These are phyloP conservation scores for Sporothrix globosa DNA, from an alignment of 2,329 filamentous ascomycete species.

Conservation along the genomic window DNA sequence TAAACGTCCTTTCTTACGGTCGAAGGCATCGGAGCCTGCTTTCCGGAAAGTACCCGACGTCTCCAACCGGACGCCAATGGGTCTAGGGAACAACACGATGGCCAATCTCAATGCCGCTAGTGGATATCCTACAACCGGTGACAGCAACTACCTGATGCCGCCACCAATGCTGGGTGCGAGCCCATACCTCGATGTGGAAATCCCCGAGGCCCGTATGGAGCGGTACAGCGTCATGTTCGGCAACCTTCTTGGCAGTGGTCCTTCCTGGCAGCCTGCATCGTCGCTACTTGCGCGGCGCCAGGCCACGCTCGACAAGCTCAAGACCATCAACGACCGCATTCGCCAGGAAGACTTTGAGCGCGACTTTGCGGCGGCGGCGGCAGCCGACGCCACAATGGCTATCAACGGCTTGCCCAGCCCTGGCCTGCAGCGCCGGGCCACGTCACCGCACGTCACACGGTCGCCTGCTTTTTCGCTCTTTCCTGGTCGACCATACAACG, in stretches of 20 bases:
- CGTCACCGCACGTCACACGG: conserved; percentile 52
- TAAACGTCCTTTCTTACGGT: conserved; percentile 33
- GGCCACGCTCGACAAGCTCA: conserved; percentile 61
- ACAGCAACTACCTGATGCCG: conserved; percentile 10
- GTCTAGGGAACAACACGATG: conserved; percentile 15
- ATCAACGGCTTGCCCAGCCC: neutral
- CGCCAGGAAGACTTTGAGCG: conserved; percentile 43
- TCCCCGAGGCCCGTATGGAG: conserved; percentile 79
- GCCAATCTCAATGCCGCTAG: neutral
- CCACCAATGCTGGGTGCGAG: conserved; percentile 33
- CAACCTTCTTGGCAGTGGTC: conserved; percentile 57
- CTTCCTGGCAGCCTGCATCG: conserved; percentile 40
- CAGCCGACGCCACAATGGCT: neutral
- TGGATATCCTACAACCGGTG: neutral
- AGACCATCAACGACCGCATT: conserved; percentile 54
- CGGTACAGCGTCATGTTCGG: conserved; percentile 95
- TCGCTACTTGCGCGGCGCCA: conserved; percentile 61
- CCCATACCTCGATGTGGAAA: conserved; percentile 71
- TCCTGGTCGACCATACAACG: conserved; percentile 44
- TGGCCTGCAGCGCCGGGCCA: conserved; percentile 49
- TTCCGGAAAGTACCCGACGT: conserved; percentile 27
- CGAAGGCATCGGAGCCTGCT: conserved; percentile 36
- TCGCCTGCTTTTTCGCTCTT: conserved; percentile 55
- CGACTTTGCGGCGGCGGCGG: conserved; percentile 23
- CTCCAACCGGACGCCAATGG: conserved; percentile 1